phyloP scores from a whole-genome alignment of 1,139 yeast species.

The Pneumocystis sp. region DNA sequence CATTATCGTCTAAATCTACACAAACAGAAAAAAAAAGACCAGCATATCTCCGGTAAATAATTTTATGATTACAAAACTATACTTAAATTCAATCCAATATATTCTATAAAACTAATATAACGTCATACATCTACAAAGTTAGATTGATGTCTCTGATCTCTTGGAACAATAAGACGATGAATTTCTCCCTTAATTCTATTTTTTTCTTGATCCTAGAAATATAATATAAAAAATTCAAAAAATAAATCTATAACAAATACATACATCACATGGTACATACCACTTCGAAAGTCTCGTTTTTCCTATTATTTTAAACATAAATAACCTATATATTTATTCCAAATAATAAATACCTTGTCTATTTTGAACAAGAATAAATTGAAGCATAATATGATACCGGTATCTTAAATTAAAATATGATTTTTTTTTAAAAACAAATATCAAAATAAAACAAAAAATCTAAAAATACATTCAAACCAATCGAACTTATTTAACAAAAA shows the following conservation, averaged over 20 bases:
- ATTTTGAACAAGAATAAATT: conserved; percentile 14
- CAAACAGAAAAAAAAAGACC: conserved; percentile 78
- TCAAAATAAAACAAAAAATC: background rate
- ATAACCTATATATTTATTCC: background rate
- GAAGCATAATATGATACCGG: conserved; percentile 5
- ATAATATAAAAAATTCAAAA: background rate
- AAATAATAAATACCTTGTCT: conserved; percentile 8
- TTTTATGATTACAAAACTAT: conserved; percentile 45
- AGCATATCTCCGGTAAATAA: conserved; percentile 82
- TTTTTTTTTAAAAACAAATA: background rate
- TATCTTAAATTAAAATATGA: background rate
- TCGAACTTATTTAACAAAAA: background rate
- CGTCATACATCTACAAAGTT: conserved; percentile 44
- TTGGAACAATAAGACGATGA: conserved; percentile 64
- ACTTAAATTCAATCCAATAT: background rate
- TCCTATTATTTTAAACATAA: conserved; percentile 35
- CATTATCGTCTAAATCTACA: conserved; percentile 61
- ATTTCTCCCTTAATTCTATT: conserved; percentile 43
- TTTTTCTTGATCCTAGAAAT: conserved; percentile 37
- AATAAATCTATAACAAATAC: conserved; percentile 10
- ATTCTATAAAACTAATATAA: background rate
- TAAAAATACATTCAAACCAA: background rate
- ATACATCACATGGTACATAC: conserved; percentile 35
- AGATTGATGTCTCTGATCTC: conserved; percentile 73
- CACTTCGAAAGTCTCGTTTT: conserved; percentile 74